Evolutionary conservation across 1,139 yeast genomes (phyloP), one percentile per base, ranked within the genome.

Genomic region (Scheffersomyces segobiensis): DNA sequence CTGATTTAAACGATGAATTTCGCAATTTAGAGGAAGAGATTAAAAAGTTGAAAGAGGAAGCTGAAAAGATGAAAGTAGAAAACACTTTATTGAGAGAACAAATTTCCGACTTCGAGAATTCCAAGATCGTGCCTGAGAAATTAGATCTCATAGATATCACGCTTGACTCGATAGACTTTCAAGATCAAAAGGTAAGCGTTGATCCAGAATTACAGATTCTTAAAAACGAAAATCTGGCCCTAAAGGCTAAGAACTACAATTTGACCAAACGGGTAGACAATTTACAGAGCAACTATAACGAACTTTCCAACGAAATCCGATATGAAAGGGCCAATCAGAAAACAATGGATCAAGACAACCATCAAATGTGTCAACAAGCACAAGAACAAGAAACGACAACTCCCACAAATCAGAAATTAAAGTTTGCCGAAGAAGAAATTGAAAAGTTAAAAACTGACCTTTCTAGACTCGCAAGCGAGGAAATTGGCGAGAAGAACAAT

Each of bases 161-260:
- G 17, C n/a, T 48, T 20, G 50, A 48, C 24, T 48, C 50, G 18
- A 17, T 48, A 20, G 50, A 21, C 50, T 48, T 48, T 24, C 24
- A 21, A n/a, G 50, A 48, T 18, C 21, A 20, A 24, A 21, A 48
- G 7, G n/a, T 6, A 14, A 24, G 5, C 17, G 50, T 20, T 24
- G 24, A 48, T 14, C 50, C 21, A 24, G 50, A 48, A 10, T 14
- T 8, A 14, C 26, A 48, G 24, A 14, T 48, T 5, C 10, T 48
- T 10, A 57, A 57, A 46, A 55, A 60, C 39, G 64, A 69, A 50
- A 68, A 69, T 48, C 54, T 63, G 51, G 61, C 62, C 42, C 61
- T 66, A 48, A 61, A 61, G 62, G 62, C 59, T 52, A 63, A 52
- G 56, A 57, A 53, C 47, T 54, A 50, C 20, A 55, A 46, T 14